phyloP scores from a whole-genome alignment of 2,329 filamentous ascomycete genomes.

The Colletotrichum liriopes region DNA sequence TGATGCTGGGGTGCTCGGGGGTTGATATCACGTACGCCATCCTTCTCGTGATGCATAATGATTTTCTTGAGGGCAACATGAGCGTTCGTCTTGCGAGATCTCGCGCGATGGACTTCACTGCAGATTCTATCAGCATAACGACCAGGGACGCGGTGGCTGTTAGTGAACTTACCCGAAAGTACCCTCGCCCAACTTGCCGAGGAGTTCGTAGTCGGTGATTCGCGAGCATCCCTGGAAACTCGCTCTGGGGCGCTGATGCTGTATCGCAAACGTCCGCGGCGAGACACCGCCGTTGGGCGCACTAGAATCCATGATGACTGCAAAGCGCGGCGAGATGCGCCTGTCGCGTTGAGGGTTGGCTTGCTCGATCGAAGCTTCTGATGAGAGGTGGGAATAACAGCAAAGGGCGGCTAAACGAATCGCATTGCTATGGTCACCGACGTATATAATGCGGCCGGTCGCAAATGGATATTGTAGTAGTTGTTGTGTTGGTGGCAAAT shows the following conservation, averaged over 20 bases:
- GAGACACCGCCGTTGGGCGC: constrained; percentile 58
- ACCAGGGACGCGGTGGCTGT: not conserved
- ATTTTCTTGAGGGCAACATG: constrained; percentile 97
- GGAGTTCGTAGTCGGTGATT: constrained; percentile 84
- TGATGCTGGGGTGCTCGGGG: not conserved
- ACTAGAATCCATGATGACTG: constrained; percentile 38
- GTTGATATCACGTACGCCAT: constrained; percentile 76
- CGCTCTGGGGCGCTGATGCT: constrained; percentile 67
- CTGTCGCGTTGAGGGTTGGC: constrained; percentile 19
- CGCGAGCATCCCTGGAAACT: constrained; percentile 89
- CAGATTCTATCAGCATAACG: constrained; percentile 13
- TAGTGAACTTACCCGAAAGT: constrained; percentile 83
- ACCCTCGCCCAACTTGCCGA: constrained; percentile 91
- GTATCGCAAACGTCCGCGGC: constrained; percentile 70
- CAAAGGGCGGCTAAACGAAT: constrained; percentile 3
- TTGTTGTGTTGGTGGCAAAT: not conserved
- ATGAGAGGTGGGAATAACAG: not conserved
- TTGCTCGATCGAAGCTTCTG: constrained; percentile 23
- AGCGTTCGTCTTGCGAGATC: constrained; percentile 80
- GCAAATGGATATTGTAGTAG: not conserved
- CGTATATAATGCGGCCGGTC: not conserved
- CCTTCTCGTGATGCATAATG: constrained; percentile 99
- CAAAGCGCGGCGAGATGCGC: constrained; percentile 29
- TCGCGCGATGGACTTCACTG: constrained; percentile 92
- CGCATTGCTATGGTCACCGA: constrained; percentile 24